phyloP scores from a whole-genome alignment of 352 stramenopile species.

The Phytopythium vexans region DNA sequence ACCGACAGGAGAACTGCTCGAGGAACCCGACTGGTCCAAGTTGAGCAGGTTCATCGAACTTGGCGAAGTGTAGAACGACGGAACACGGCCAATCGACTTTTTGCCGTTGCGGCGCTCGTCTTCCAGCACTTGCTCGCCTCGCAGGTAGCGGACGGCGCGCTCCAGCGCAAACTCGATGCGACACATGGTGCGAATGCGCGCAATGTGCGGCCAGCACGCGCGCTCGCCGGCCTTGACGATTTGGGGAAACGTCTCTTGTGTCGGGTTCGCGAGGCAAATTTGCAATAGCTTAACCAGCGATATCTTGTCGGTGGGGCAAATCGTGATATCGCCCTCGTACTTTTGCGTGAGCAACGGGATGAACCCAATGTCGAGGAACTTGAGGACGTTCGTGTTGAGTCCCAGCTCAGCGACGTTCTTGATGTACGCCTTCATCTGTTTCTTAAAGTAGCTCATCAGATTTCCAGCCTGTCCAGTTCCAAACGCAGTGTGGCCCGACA shows the following conservation, averaged over 20 bases:
- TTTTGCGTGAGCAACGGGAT: slow-evolving; percentile 88
- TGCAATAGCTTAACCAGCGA: slow-evolving; percentile 71
- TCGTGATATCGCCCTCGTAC: slow-evolving; percentile 98
- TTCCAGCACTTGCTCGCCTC: slow-evolving; percentile 77
- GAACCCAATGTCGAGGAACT: slow-evolving; percentile 78
- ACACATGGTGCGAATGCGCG: slow-evolving; percentile 95
- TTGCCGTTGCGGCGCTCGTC: slow-evolving; percentile 69
- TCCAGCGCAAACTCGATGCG: slow-evolving; percentile 97
- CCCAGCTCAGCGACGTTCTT: slow-evolving; percentile 86
- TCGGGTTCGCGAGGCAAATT: slow-evolving; percentile 85
- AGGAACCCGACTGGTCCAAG: slow-evolving; percentile 38
- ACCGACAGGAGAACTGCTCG: slow-evolving; percentile 10
- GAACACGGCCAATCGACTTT: slow-evolving; percentile 73
- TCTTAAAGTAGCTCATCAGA: slow-evolving; percentile 94
- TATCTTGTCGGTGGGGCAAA: slow-evolving; percentile 93
- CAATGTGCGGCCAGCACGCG: slow-evolving; percentile 91
- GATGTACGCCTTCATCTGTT: slow-evolving; percentile 91
- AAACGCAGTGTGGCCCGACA: slow-evolving; percentile 72
- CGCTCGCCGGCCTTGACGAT: slow-evolving; percentile 90
- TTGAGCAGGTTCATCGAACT: slow-evolving; percentile 84
- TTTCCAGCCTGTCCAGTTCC: slow-evolving; percentile 71
- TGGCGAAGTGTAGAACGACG: slow-evolving; percentile 86
- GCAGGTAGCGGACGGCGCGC: slow-evolving; percentile 74
- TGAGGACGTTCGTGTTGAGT: slow-evolving; percentile 81
- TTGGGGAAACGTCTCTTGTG: slow-evolving; percentile 44